phyloP scores from a whole-genome alignment of 2,329 filamentous ascomycete species.

The Lasiodiplodia gonubiensis region DNA sequence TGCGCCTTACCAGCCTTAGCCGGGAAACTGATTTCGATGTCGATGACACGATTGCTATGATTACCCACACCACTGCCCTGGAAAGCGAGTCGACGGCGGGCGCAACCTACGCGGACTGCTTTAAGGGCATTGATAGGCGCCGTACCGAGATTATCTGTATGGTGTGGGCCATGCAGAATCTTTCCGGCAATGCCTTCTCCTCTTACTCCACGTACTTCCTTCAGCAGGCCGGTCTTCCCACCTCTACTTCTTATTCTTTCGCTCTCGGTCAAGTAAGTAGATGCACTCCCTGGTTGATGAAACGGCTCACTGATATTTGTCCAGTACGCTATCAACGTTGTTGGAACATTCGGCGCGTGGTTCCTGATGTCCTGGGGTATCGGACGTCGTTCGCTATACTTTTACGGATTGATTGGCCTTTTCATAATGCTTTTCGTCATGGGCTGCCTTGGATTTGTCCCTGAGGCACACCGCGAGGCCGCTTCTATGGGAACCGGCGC shows the following conservation, averaged over 20 bases:
- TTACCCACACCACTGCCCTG: slow-evolving; percentile 84
- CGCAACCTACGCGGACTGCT: slow-evolving; percentile 80
- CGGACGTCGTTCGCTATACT: slow-evolving; percentile 76
- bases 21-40: slow-evolving; percentile 75
- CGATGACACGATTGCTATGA: slow-evolving; percentile 88
- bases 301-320: too few species aligned
- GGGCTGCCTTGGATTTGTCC: slow-evolving; percentile 80
- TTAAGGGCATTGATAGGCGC: slow-evolving; percentile 77
- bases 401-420: slow-evolving; percentile 72
- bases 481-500: slow-evolving; percentile 79
- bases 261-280: slow-evolving; percentile 53
- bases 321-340: slow-evolving; percentile 71
- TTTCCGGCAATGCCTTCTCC: slow-evolving; percentile 54
- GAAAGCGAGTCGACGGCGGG: slow-evolving; percentile 74
- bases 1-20: slow-evolving; percentile 48
- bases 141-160: slow-evolving; percentile 74
- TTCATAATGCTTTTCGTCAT: slow-evolving; percentile 80
- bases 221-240: slow-evolving; percentile 53
- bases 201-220: slow-evolving; percentile 59
- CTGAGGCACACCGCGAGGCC: slow-evolving; percentile 61
- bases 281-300: too few species aligned
- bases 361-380: slow-evolving; percentile 75
- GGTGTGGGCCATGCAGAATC: slow-evolving; percentile 57
- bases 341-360: slow-evolving; percentile 82
- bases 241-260: slow-evolving; percentile 52